Conservation (phyloP, 1,284 basidiomycete genomes). For the Ceratobasidium sp. region DNA sequence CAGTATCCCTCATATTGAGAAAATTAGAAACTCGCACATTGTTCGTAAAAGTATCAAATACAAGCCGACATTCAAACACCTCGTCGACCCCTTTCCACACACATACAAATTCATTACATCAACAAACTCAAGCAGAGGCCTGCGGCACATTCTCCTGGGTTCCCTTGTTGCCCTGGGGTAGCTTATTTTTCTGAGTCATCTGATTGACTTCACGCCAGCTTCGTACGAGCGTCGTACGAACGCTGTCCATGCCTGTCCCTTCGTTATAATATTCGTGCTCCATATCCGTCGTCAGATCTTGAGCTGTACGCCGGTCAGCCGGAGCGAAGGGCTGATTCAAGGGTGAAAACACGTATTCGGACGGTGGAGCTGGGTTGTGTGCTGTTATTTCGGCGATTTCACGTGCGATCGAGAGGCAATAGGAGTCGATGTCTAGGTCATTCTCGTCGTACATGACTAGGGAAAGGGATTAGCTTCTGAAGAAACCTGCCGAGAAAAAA, state of each 20-base stretch:
- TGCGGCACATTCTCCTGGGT: no score
- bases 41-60: no score
- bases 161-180: no score
- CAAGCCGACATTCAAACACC: no score
- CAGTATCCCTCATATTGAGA: no score
- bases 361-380: slow-evolving; percentile 54
- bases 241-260: slow-evolving; percentile 64
- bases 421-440: slow-evolving; percentile 75
- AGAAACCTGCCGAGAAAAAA: neutral
- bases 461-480: neutral
- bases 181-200: slow-evolving; percentile 43
- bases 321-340: slow-evolving; percentile 79
- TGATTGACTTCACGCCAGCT: slow-evolving; percentile 64
- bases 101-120: no score
- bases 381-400: slow-evolving; percentile 78
- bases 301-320: slow-evolving; percentile 68
- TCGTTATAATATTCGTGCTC: slow-evolving; percentile 56
- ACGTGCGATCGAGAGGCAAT: slow-evolving; percentile 72
- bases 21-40: no score
- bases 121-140: neutral
- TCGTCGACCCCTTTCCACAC: no score
- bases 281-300: slow-evolving; percentile 61
- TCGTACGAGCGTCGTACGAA: slow-evolving; percentile 67
- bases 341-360: slow-evolving; percentile 66
- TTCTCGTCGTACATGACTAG: slow-evolving; percentile 64